Percentiles rank a stretch among this genome's conserved stretches.
Evolutionary conservation across 2,329 filamentous ascomycete species (phyloP).

Genomic region (Colletotrichum eleusines): DNA sequence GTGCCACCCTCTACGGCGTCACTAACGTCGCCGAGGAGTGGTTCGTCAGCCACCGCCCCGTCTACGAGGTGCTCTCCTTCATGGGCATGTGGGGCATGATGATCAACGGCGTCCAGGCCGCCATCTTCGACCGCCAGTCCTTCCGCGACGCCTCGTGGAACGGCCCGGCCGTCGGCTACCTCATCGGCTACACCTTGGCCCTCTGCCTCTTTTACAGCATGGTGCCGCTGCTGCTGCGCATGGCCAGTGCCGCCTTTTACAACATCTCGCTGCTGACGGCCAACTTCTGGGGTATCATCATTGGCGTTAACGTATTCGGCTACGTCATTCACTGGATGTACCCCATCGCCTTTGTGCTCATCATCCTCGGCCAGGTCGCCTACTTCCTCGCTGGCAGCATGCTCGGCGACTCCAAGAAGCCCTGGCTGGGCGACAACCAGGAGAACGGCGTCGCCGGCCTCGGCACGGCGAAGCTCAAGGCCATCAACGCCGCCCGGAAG

Average conservation of each 20-base stretch:
- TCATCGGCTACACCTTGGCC: constrained; percentile 89
- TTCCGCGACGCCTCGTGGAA: constrained; percentile 77
- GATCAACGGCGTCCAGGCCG: constrained; percentile 92
- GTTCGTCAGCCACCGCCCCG: constrained; percentile 85
- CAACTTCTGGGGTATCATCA: constrained; percentile 97
- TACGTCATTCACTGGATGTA: constrained; percentile 89
- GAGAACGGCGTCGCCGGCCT: constrained; percentile 82
- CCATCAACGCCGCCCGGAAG: constrained; percentile 68
- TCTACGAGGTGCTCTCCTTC: constrained; percentile 95
- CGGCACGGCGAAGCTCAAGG: constrained; percentile 86
- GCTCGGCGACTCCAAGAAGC: constrained; percentile 91
- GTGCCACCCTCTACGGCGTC: constrained; percentile 91
- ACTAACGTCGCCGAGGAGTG: constrained; percentile 95
- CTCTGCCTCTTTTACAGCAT: constrained; percentile 88
- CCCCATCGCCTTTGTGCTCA: constrained; percentile 93
- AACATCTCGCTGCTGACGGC: constrained; percentile 94
- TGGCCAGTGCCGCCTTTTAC: constrained; percentile 93
- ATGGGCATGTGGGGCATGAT: constrained; percentile 88
- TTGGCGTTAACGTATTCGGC: constrained; percentile 89
- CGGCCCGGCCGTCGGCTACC: constrained; percentile 78
- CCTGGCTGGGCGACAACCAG: constrained; percentile 92
- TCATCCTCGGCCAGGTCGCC: constrained; percentile 84
- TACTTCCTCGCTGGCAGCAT: constrained; percentile 90
- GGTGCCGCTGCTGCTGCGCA: constrained; percentile 88
- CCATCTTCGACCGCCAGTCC: constrained; percentile 86